These are phyloP conservation scores for Vitis rupestris DNA, from an alignment of 164 flowering plant species.

Conservation along the genomic window DNA sequence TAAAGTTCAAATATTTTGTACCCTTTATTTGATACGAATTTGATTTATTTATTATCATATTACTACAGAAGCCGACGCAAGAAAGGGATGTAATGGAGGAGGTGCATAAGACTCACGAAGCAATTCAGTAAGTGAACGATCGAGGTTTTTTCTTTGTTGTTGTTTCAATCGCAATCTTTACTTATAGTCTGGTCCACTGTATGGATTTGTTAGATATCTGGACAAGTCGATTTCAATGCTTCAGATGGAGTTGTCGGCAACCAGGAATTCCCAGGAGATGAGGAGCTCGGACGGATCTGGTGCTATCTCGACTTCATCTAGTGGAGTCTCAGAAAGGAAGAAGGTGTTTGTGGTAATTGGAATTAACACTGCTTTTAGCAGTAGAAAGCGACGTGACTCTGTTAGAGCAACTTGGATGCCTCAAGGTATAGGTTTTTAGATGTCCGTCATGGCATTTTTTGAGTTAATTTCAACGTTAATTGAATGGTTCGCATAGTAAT, in stretches of 20 bases:
- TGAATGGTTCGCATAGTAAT: not conserved
- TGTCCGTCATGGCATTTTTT: not conserved
- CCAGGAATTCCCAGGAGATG: slow-evolving; percentile 50
- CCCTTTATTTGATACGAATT: too few species aligned
- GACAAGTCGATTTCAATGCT: slow-evolving; percentile 78
- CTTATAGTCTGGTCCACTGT: not conserved
- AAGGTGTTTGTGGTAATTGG: slow-evolving; percentile 91
- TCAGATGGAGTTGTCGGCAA: slow-evolving; percentile 78
- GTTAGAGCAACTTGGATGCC: slow-evolving; percentile 65
- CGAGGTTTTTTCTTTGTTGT: not conserved
- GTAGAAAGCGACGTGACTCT: slow-evolving; percentile 53
- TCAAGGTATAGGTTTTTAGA: slow-evolving; percentile 29
- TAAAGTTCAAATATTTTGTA: too few species aligned
- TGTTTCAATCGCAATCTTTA: not conserved
- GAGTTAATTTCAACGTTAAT: not conserved
- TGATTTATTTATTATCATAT: not conserved
- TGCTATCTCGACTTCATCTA: slow-evolving; percentile 17
- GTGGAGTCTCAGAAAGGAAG: slow-evolving; percentile 36
- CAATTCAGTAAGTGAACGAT: slow-evolving; percentile 67
- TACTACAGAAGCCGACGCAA: slow-evolving; percentile 32
- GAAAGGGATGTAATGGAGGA: slow-evolving; percentile 61
- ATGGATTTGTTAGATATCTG: slow-evolving; percentile 41
- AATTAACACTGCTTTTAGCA: slow-evolving; percentile 93
- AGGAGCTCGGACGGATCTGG: slow-evolving; percentile 24
- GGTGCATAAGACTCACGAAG: slow-evolving; percentile 77